phyloP scores from a whole-genome alignment of 768 basidiomycete species.

The Sporobolomyces roseus region DNA sequence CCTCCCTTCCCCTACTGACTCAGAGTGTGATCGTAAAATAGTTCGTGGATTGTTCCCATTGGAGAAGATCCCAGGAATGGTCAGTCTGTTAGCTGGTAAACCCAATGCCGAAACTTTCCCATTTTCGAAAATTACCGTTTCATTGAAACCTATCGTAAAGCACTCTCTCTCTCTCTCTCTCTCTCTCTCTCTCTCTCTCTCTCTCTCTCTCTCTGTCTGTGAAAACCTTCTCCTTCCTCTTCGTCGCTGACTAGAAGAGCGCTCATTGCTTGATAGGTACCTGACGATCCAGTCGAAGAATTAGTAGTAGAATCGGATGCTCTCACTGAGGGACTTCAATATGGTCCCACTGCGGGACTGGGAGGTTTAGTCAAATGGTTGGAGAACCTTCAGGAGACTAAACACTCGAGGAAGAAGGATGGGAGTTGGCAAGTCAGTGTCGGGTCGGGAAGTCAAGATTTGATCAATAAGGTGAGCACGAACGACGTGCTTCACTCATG shows the following conservation, averaged over 20 bases:
- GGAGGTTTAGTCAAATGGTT: slow-evolving; percentile 65
- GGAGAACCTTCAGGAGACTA: slow-evolving; percentile 63
- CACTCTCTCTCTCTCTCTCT: background rate
- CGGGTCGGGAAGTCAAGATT: slow-evolving; percentile 68
- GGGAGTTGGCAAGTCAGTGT: slow-evolving; percentile 70
- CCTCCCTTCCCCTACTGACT: background rate
- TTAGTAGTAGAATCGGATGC: slow-evolving; percentile 51
- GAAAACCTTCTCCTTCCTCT: background rate
- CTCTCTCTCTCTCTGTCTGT: background rate
- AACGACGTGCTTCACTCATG: too few species aligned
- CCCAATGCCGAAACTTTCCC: slow-evolving; percentile 89
- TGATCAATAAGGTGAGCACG: slow-evolving; percentile 70
- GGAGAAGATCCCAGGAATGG: slow-evolving; percentile 72
- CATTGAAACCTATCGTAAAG: slow-evolving; percentile 48
- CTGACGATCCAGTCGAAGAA: slow-evolving; percentile 27
- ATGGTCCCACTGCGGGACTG: slow-evolving; percentile 69
- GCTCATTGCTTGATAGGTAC: slow-evolving; percentile 35
- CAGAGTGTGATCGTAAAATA: slow-evolving; percentile 37
- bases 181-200: too few species aligned
- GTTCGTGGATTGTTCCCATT: slow-evolving; percentile 68
- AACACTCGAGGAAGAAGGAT: slow-evolving; percentile 58
- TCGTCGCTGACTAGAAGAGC: too few species aligned
- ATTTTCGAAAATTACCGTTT: slow-evolving; percentile 68
- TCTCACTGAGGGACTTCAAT: slow-evolving; percentile 67
- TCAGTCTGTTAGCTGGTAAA: slow-evolving; percentile 83